A percentile compares a stretch with the other conserved stretches of the same genome.
Evolutionary conservation across 1,284 basidiomycete genomes (phyloP).

Genomic region (Cryptococcus floricola): DNA sequence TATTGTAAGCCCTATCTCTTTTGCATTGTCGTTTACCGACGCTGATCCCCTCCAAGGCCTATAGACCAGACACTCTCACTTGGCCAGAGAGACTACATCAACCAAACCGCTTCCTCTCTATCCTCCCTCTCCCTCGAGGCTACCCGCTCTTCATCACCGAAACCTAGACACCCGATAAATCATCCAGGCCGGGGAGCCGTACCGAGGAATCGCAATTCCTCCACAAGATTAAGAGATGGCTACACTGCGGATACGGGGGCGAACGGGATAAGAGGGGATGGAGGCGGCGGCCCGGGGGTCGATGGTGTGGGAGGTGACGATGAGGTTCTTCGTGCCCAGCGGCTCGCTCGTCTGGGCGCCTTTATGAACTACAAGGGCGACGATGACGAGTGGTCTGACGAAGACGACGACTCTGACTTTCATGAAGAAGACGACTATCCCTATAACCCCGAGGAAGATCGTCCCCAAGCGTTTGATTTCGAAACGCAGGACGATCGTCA

Average conservation of each 20-base stretch:
- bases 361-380: constrained; percentile 31
- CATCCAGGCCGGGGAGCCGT: neutral
- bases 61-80: constrained; percentile 31
- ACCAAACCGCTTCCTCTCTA: constrained; percentile 27
- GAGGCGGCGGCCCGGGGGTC: too few relatives aligned
- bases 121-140: constrained; percentile 19
- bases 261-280: neutral
- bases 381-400: constrained; percentile 5
- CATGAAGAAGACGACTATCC: constrained; percentile 16
- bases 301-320: constrained; percentile 12
- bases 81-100: constrained; percentile 36
- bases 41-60: constrained; percentile 19
- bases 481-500: constrained; percentile 7
- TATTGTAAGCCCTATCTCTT: constrained; percentile 28
- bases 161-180: constrained; percentile 2
- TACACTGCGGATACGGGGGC: neutral
- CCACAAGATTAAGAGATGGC: neutral
- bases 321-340: constrained; percentile 30
- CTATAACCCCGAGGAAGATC: constrained; percentile 12
- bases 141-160: constrained; percentile 13
- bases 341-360: constrained; percentile 23
- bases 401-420: constrained; percentile 2
- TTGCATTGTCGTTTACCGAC: neutral
- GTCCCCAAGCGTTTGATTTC: neutral
- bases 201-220: constrained; percentile 2